Evolutionary conservation across 2,329 filamentous ascomycete species (phyloP).

Genomic region (Aurifilum marmelostoma): DNA sequence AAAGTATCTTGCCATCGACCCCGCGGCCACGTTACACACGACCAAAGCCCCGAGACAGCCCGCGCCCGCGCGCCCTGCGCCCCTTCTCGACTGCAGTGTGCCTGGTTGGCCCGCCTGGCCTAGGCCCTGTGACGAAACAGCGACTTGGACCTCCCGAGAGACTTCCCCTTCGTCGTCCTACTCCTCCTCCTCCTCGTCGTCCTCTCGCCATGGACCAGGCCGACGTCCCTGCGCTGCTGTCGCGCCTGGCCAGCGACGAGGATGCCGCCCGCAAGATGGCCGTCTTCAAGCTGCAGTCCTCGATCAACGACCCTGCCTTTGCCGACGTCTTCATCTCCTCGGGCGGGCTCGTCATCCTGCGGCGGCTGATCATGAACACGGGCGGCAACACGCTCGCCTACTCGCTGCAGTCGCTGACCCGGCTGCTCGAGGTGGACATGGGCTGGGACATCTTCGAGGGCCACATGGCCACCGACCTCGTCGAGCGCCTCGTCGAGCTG

Average conservation of each 20-base stretch:
- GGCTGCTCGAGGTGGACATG: slow-evolving; percentile 93
- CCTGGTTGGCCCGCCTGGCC: neutral
- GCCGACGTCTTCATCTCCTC: slow-evolving; percentile 94
- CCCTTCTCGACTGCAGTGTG: neutral
- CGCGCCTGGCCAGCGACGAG: slow-evolving; percentile 69
- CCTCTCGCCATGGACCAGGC: slow-evolving; percentile 62
- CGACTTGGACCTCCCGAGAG: neutral
- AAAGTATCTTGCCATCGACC: slow-evolving; percentile 7
- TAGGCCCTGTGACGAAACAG: neutral
- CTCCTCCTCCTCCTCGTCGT: neutral
- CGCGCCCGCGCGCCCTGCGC: slow-evolving; percentile 12
- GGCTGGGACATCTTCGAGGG: slow-evolving; percentile 89
- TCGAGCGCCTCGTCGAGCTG: slow-evolving; percentile 81
- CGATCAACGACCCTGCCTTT: slow-evolving; percentile 94
- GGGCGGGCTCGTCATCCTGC: slow-evolving; percentile 79
- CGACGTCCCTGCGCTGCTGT: slow-evolving; percentile 66
- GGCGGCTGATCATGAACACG: slow-evolving; percentile 80
- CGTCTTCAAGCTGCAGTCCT: slow-evolving; percentile 94
- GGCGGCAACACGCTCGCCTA: slow-evolving; percentile 96
- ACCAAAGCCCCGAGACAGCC: slow-evolving; percentile 17
- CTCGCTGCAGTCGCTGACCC: slow-evolving; percentile 83
- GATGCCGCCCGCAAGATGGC: slow-evolving; percentile 98
- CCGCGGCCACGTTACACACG: slow-evolving; percentile 23
- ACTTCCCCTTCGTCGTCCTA: neutral
- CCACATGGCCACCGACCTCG: slow-evolving; percentile 64